Conservation (phyloP, 345 rosid genomes). For the Gossypioides kirkii region DNA sequence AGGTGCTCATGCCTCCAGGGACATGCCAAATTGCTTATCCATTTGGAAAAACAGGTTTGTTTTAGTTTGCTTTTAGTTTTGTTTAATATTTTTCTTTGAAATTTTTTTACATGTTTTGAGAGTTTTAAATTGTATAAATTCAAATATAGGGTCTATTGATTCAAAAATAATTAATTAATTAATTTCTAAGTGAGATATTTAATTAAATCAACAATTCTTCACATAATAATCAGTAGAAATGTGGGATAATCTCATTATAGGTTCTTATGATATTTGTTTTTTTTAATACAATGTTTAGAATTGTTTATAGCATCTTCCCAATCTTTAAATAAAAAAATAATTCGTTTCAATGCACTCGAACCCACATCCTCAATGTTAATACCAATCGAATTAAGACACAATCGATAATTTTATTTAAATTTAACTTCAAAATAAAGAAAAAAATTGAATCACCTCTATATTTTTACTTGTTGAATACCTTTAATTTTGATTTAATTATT, state of each 20-base stretch:
- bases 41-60: slow-evolving; percentile 38
- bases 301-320: fast-evolving
- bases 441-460: too few species aligned
- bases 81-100: background rate
- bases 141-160: background rate
- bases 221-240: too few species aligned
- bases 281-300: too few species aligned
- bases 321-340: too few species aligned
- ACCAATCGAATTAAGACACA: too few species aligned
- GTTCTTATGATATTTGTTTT: fast-evolving
- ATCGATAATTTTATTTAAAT: too few species aligned
- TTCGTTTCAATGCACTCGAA: too few species aligned
- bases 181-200: background rate
- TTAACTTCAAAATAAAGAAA: background rate
- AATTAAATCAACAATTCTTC: background rate
- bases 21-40: slow-evolving; percentile 69
- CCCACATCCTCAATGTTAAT: too few species aligned
- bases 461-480: background rate
- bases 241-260: too few species aligned
- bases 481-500: background rate
- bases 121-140: background rate
- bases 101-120: background rate
- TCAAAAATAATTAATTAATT: background rate
- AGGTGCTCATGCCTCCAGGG: slow-evolving; percentile 74
- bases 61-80: background rate